phyloP scores from a whole-genome alignment of 257 asterid genomes.

The Solanum corneliomulleri region DNA sequence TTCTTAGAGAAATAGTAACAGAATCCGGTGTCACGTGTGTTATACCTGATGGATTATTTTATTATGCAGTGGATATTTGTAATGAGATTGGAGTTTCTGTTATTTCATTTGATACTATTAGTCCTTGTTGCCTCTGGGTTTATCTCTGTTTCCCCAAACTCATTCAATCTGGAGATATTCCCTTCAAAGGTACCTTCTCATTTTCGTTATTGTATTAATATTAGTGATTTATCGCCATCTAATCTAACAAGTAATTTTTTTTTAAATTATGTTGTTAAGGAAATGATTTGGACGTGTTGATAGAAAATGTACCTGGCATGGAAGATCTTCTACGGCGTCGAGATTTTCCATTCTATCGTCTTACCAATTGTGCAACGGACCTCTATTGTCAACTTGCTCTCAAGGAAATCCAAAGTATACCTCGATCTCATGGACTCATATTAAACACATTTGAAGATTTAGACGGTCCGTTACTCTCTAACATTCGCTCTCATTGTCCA shows the following conservation, averaged over 20 bases:
- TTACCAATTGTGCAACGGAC: conserved; percentile 4
- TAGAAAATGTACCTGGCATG: conserved; percentile 19
- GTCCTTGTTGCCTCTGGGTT: conserved; percentile 20
- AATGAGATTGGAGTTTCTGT: conserved; percentile 8
- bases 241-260: not conserved
- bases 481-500: conserved; percentile 8
- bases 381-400: not conserved
- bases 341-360: conserved; percentile 16
- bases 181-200: not conserved
- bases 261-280: not conserved
- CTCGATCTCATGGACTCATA: conserved; percentile 13
- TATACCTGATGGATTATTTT: conserved; percentile 20
- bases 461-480: conserved; percentile 8
- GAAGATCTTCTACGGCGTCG: conserved; percentile 15
- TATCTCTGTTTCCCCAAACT: conserved; percentile 2
- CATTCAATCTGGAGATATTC: conserved; percentile 13
- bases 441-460: conserved; percentile 25
- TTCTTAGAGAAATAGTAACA: conserved; percentile 3
- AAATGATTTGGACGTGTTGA: not conserved
- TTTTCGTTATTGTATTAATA: not conserved
- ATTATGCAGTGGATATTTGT: conserved; percentile 18
- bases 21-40: not conserved
- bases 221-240: not conserved
- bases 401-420: not conserved
- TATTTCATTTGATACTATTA: conserved; percentile 5